Evolutionary conservation across 768 basidiomycete species (phyloP).

Genomic region (Lactifluus echinatus): DNA sequence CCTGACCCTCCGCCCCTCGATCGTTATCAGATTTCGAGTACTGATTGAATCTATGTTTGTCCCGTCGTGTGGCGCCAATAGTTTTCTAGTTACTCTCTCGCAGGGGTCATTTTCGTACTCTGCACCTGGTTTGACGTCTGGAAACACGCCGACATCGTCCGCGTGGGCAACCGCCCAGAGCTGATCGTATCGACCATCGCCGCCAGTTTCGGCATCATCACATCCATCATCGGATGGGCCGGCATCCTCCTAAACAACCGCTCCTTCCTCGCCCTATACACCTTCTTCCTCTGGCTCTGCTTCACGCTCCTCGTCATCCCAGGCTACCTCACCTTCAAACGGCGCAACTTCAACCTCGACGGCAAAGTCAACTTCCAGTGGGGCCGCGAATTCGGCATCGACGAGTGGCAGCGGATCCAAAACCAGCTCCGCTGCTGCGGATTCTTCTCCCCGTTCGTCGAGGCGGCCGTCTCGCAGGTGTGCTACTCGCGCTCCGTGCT

Average conservation of each 20-base stretch:
- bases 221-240: slow-evolving; percentile 66
- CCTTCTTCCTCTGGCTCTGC: slow-evolving; percentile 62
- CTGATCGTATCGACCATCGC: slow-evolving; percentile 66
- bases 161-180: slow-evolving; percentile 58
- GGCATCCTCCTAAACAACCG: slow-evolving; percentile 82
- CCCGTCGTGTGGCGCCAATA: slow-evolving; percentile 20
- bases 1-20: background rate
- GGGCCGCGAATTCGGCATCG: slow-evolving; percentile 51
- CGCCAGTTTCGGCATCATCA: slow-evolving; percentile 48
- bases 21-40: too few relatives aligned
- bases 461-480: slow-evolving; percentile 64
- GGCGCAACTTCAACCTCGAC: slow-evolving; percentile 67
- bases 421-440: slow-evolving; percentile 73
- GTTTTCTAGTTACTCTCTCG: slow-evolving; percentile 54
- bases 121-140: slow-evolving; percentile 75
- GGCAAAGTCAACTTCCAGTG: slow-evolving; percentile 75
- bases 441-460: slow-evolving; percentile 71
- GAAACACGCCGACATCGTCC: slow-evolving; percentile 58
- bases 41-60: too few relatives aligned
- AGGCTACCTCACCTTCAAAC: slow-evolving; percentile 73
- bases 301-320: slow-evolving; percentile 65
- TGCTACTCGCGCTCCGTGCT: slow-evolving; percentile 67
- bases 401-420: slow-evolving; percentile 60
- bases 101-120: slow-evolving; percentile 54
- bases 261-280: slow-evolving; percentile 68